phyloP scores from a whole-genome alignment of 176 grass and related monocot genomes.

The Cymbopogon citratus region DNA sequence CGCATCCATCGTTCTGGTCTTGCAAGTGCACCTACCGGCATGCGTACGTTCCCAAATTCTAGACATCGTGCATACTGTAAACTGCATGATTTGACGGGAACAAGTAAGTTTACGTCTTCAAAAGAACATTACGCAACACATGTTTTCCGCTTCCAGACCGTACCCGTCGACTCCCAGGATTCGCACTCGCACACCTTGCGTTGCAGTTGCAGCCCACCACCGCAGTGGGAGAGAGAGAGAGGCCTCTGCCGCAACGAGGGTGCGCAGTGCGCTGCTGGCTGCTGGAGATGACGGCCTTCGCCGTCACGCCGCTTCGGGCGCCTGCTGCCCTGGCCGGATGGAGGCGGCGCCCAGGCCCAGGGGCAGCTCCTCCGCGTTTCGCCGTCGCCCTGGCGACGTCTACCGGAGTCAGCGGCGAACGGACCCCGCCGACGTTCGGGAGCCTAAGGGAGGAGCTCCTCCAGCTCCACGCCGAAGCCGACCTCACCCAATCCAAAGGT shows the following conservation, averaged over 20 bases:
- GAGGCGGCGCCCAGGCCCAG: constrained; percentile 6
- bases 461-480: constrained; percentile 68
- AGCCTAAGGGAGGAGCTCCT: constrained; percentile 66
- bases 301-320: neutral
- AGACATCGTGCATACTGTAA: neutral
- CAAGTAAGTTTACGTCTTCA: neutral
- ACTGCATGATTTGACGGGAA: too few relatives aligned
- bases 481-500: constrained; percentile 81
- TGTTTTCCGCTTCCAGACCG: neutral
- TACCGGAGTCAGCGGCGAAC: neutral
- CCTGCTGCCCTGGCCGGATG: neutral
- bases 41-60: too few relatives aligned
- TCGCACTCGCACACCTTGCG: neutral
- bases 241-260: too few relatives aligned
- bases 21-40: neutral
- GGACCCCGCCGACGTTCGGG: constrained; percentile 19
- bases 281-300: constrained; percentile 40
- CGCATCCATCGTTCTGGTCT: neutral
- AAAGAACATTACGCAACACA: neutral
- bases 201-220: neutral
- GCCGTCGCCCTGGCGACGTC: constrained; percentile 1
- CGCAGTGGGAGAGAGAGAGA: neutral
- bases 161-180: neutral
- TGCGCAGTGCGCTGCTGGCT: neutral
- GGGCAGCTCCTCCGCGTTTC: constrained; percentile 3